Percentiles rank a stretch among this genome's conserved stretches.
Evolutionary conservation across 139 green algal genomes (phyloP).

Genomic region (Coelastrella sp.): DNA sequence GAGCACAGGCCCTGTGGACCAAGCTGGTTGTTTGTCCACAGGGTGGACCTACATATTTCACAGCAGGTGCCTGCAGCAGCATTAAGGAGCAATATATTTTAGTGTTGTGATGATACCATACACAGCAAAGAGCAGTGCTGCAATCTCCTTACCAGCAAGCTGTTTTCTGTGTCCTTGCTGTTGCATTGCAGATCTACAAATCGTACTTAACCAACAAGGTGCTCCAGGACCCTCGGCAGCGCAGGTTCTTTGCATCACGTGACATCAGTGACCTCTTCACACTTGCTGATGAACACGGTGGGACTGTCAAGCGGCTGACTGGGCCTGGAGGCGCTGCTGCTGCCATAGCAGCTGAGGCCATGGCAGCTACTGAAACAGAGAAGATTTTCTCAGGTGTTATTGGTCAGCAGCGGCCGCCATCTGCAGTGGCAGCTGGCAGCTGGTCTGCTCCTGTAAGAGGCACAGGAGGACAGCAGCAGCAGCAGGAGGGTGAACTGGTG

Average conservation of each 20-base stretch:
- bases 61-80: too few relatives aligned
- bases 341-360: background rate
- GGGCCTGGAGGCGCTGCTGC: background rate
- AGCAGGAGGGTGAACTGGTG: background rate
- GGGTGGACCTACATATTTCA: too few relatives aligned
- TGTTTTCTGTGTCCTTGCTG: background rate
- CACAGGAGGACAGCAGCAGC: background rate
- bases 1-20: background rate
- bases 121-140: too few relatives aligned
- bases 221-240: slow-evolving; percentile 92
- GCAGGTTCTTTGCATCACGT: slow-evolving; percentile 91
- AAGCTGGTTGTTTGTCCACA: too few relatives aligned
- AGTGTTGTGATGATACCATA: too few relatives aligned
- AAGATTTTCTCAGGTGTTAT: slow-evolving; percentile 81
- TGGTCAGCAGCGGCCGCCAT: slow-evolving; percentile 22
- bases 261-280: slow-evolving; percentile 96
- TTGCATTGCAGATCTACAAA: slow-evolving; percentile 83
- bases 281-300: slow-evolving; percentile 78
- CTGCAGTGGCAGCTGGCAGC: background rate
- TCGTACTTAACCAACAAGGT: slow-evolving; percentile 91
- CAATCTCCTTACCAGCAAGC: too few relatives aligned
- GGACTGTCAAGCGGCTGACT: background rate
- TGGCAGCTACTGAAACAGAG: slow-evolving; percentile 74
- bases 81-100: too few relatives aligned
- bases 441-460: background rate